These are phyloP conservation scores for Penicillium nordicum DNA, from an alignment of 2,329 filamentous ascomycete species.

Conservation along the genomic window DNA sequence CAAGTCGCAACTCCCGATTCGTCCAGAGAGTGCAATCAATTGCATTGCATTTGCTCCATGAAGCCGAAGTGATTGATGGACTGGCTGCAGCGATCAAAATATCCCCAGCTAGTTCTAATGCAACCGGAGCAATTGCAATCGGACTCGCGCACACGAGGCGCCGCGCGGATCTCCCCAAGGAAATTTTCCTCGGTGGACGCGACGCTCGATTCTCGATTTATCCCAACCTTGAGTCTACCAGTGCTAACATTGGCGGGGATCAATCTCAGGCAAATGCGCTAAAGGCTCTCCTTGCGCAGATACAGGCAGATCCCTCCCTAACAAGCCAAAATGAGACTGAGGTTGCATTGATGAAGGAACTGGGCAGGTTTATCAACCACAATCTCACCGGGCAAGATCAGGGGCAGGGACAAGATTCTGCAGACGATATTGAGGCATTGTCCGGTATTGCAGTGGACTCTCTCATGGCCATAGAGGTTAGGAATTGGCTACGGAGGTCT, in stretches of 20 bases:
- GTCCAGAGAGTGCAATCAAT: conserved; percentile 10
- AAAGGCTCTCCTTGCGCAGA: neutral
- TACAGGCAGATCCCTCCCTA: neutral
- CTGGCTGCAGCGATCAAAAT: conserved; percentile 1
- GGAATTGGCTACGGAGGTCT: conserved; percentile 26
- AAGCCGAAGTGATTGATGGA: conserved; percentile 1
- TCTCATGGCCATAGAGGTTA: conserved; percentile 30
- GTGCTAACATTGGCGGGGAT: neutral
- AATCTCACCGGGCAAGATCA: conserved; percentile 4
- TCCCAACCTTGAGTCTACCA: neutral
- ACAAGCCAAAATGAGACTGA: neutral
- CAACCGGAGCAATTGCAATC: neutral
- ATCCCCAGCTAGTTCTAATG: neutral
- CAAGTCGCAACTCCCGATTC: conserved; percentile 14
- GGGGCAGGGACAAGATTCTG: neutral
- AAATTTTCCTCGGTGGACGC: neutral
- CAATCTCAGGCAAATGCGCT: neutral
- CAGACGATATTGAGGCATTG: conserved; percentile 19
- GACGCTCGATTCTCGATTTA: conserved; percentile 5
- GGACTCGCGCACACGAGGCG: neutral
- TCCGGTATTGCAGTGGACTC: conserved; percentile 26
- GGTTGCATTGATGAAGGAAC: neutral
- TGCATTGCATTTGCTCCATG: neutral
- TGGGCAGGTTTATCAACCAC: conserved; percentile 1
- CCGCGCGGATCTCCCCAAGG: neutral